Evolutionary conservation across 2,329 filamentous ascomycete species (phyloP).

Genomic region (Cladobotryum protrusum): DNA sequence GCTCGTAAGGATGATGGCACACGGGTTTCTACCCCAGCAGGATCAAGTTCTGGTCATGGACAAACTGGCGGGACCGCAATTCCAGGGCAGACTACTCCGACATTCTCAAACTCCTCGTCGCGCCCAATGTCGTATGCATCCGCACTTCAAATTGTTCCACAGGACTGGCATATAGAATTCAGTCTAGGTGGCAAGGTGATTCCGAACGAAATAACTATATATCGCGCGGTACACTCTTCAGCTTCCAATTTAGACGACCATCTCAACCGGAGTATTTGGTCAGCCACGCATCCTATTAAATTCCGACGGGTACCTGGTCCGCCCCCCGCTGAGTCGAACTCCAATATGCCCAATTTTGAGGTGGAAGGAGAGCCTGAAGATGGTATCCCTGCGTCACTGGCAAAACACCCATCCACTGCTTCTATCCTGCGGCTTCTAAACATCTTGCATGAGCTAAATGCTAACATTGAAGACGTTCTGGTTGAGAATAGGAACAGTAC

Average conservation of each 20-base stretch:
- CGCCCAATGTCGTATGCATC: conserved; percentile 77
- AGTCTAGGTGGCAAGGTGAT: conserved; percentile 78
- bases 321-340: conserved; percentile 64
- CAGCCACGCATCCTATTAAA: conserved; percentile 81
- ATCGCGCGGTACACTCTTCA: conserved; percentile 78
- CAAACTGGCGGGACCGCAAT: conserved; percentile 36
- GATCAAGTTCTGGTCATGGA: conserved; percentile 35
- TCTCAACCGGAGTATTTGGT: conserved; percentile 76
- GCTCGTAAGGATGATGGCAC: conserved; percentile 90
- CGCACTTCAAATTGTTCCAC: conserved; percentile 70
- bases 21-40: conserved; percentile 73
- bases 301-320: conserved; percentile 83
- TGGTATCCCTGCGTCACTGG: conserved; percentile 69
- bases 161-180: conserved; percentile 98
- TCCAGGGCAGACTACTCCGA: conserved; percentile 38
- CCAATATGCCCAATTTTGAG: conserved; percentile 47
- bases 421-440: conserved; percentile 83
- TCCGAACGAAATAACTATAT: conserved; percentile 89
- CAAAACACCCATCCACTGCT: conserved; percentile 76
- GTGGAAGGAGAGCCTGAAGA: conserved; percentile 47
- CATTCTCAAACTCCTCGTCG: conserved; percentile 50
- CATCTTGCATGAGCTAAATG: conserved; percentile 86
- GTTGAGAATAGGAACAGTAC: conserved; percentile 64
- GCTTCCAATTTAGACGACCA: conserved; percentile 52
- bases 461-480: conserved; percentile 86